A percentile compares a stretch with the other conserved stretches of the same genome.
Evolutionary conservation across 2,329 filamentous ascomycete species (phyloP).

Genomic region (Cercospora citrullina): DNA sequence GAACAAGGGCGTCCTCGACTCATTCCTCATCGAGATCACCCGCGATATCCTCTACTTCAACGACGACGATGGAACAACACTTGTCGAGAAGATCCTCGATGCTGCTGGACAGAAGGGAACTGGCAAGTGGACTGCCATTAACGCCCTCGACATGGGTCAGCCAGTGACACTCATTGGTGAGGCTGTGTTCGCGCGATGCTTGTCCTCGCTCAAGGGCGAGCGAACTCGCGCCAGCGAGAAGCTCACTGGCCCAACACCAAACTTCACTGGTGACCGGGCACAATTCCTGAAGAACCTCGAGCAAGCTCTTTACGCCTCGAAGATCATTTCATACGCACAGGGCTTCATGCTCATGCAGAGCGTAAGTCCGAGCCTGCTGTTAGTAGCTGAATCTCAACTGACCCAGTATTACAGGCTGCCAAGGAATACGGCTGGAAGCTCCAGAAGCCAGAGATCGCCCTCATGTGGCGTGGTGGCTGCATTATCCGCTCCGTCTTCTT

Average conservation of each 20-base stretch:
- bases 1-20: constrained; percentile 98
- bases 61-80: constrained; percentile 84
- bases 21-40: constrained; percentile 99
- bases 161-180: constrained; percentile 97
- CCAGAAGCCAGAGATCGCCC: constrained; percentile 99
- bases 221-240: constrained; percentile 77
- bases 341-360: constrained; percentile 99
- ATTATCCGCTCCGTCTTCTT: constrained; percentile 99
- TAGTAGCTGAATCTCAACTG: constrained; percentile 12
- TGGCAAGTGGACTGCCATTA: constrained; percentile 99
- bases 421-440: constrained; percentile 97
- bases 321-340: constrained; percentile 99
- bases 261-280: constrained; percentile 86
- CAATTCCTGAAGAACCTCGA: constrained; percentile 96
- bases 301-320: constrained; percentile 97
- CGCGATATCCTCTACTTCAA: constrained; percentile 98
- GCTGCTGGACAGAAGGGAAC: constrained; percentile 99
- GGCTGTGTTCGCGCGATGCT: constrained; percentile 90
- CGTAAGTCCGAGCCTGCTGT: constrained; percentile 53
- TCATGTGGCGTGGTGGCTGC: constrained; percentile 99
- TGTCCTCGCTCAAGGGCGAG: constrained; percentile 93
- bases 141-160: constrained; percentile 97
- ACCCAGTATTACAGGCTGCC: constrained; percentile 65
- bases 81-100: constrained; percentile 99
- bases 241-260: constrained; percentile 73